These are phyloP conservation scores for Globisporangium radiosum DNA, from an alignment of 352 stramenopile genomes.

Conservation along the genomic window DNA sequence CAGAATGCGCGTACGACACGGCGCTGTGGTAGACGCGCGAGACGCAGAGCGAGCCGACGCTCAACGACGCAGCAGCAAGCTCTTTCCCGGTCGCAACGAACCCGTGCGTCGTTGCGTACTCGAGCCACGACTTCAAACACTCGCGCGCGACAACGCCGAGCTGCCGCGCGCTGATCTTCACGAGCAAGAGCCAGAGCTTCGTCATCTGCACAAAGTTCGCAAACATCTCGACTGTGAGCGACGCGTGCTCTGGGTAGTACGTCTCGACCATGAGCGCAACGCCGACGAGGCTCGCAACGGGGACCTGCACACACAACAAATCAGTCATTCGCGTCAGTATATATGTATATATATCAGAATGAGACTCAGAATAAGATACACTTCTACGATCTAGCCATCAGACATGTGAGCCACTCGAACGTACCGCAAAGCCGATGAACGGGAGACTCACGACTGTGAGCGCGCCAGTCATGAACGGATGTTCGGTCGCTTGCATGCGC, in stretches of 20 bases:
- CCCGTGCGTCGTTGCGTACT: slow-evolving; percentile 56
- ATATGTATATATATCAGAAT: too few relatives aligned
- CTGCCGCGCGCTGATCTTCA: slow-evolving; percentile 74
- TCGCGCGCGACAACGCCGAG: slow-evolving; percentile 55
- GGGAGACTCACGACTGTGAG: slow-evolving; percentile 52
- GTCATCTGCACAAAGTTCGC: slow-evolving; percentile 81
- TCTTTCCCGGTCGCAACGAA: slow-evolving; percentile 66
- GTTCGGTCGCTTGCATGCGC: slow-evolving; percentile 32
- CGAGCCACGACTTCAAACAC: slow-evolving; percentile 65
- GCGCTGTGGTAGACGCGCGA: slow-evolving; percentile 52
- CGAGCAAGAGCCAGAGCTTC: slow-evolving; percentile 67
- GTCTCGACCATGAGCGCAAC: slow-evolving; percentile 70
- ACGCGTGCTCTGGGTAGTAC: slow-evolving; percentile 72
- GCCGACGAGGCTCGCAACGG: slow-evolving; percentile 60
- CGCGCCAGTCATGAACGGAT: slow-evolving; percentile 58
- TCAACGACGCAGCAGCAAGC: slow-evolving; percentile 56
- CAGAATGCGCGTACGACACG: slow-evolving; percentile 24
- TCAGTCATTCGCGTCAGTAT: too few relatives aligned
- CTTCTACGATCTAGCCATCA: background rate
- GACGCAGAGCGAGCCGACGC: slow-evolving; percentile 53
- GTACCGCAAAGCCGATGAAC: slow-evolving; percentile 72
- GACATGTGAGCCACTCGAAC: slow-evolving; percentile 2
- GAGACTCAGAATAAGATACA: too few relatives aligned
- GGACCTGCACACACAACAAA: slow-evolving; percentile 32
- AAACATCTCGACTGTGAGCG: slow-evolving; percentile 56